Conservation (phyloP, 2,329 filamentous ascomycete species). For the Penicillium sp. region DNA sequence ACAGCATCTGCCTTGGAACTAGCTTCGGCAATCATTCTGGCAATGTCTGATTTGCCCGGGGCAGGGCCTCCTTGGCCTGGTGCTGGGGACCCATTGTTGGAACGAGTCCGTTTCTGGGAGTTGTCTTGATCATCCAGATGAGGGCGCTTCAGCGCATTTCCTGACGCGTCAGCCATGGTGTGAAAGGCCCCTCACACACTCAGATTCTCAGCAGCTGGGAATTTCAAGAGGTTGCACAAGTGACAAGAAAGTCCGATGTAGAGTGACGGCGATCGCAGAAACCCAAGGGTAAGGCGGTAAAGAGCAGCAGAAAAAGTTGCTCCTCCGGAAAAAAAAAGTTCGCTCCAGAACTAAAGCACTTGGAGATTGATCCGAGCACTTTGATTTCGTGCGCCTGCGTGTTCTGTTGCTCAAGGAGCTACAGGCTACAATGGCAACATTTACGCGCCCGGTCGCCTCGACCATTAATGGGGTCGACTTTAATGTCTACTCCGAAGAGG, state of each 20-base stretch:
- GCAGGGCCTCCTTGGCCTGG: slow-evolving; percentile 39
- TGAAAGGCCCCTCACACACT: slow-evolving; percentile 12
- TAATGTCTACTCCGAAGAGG: slow-evolving; percentile 75
- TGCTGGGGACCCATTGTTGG: slow-evolving; percentile 52
- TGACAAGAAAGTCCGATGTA: not conserved
- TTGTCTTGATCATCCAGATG: slow-evolving; percentile 51
- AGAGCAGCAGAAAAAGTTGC: slow-evolving; percentile 38
- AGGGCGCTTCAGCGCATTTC: slow-evolving; percentile 51
- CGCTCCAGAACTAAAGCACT: slow-evolving; percentile 32
- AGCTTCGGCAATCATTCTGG: slow-evolving; percentile 51
- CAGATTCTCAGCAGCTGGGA: not conserved
- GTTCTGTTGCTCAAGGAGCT: slow-evolving; percentile 38
- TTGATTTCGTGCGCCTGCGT: slow-evolving; percentile 35
- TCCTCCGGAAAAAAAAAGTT: slow-evolving; percentile 31
- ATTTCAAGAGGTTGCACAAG: not conserved
- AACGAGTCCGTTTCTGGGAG: slow-evolving; percentile 51
- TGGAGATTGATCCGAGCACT: slow-evolving; percentile 28
- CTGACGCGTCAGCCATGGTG: slow-evolving; percentile 46
- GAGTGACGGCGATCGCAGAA: slow-evolving; percentile 7
- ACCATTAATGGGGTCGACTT: slow-evolving; percentile 88
- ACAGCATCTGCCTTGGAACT: slow-evolving; percentile 52
- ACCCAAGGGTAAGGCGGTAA: slow-evolving; percentile 33
- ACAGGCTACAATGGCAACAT: slow-evolving; percentile 46
- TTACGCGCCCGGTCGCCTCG: slow-evolving; percentile 76
- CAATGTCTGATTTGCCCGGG: slow-evolving; percentile 46